Percentiles rank a stretch among this genome's conserved stretches.
Evolutionary conservation across 179 eudicot genomes (phyloP).

Genomic region (Silene noctiflora): DNA sequence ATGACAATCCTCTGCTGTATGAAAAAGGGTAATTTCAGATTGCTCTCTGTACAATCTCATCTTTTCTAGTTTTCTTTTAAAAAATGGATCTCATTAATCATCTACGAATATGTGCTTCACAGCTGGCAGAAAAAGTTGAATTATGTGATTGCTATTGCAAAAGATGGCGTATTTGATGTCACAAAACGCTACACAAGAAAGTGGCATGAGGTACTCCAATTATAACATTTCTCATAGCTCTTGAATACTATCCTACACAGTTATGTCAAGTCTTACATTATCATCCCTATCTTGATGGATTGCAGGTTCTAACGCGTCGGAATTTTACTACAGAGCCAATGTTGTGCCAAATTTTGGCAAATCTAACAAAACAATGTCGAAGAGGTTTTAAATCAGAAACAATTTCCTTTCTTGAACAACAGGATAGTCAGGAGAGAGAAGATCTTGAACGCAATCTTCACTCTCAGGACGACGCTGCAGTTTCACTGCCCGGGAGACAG

Average conservation of each 20-base stretch:
- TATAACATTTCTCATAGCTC: conserved; percentile 1
- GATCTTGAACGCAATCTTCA: conserved; percentile 51
- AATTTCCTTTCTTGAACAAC: conserved; percentile 52
- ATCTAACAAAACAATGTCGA: conserved; percentile 61
- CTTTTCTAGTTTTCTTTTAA: conserved; percentile 17
- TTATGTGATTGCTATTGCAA: conserved; percentile 75
- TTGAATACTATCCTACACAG: neutral
- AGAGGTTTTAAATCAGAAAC: conserved; percentile 44
- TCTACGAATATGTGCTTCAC: conserved; percentile 1
- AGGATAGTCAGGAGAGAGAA: conserved; percentile 57
- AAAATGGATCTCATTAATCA: conserved; percentile 10
- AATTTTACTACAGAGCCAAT: conserved; percentile 57
- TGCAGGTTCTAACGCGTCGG: conserved; percentile 75
- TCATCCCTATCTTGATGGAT: conserved; percentile 7
- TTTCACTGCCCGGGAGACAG: conserved; percentile 84
- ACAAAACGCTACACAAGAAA: conserved; percentile 93
- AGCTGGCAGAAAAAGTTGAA: conserved; percentile 80
- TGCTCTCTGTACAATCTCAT: neutral
- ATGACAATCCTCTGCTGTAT: conserved; percentile 81
- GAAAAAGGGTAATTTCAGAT: conserved; percentile 71
- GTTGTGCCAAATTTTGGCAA: conserved; percentile 47
- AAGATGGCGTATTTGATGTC: conserved; percentile 95
- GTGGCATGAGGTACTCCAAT: conserved; percentile 74
- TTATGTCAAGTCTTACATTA: neutral
- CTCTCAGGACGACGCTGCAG: conserved; percentile 49